Percentiles rank a stretch among this genome's conserved stretches.
Evolutionary conservation across 2,329 filamentous ascomycete species (phyloP).

Genomic region (Arthrocladium fulminans): DNA sequence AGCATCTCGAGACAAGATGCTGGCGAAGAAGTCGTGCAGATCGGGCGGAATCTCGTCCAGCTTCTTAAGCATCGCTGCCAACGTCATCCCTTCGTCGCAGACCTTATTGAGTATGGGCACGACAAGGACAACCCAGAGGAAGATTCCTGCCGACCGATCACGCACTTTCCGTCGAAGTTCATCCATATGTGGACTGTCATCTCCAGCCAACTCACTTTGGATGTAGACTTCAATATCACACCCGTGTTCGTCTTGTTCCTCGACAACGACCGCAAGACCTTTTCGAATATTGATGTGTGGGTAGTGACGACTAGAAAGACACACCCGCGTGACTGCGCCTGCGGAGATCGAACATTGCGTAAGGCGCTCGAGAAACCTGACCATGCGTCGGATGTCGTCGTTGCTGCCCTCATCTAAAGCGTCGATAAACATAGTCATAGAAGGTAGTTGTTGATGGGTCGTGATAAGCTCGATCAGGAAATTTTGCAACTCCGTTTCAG

Average conservation of each 20-base stretch:
- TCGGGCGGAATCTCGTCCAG: slow-evolving; percentile 28
- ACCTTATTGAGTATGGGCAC: slow-evolving; percentile 36
- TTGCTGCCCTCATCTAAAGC: slow-evolving; percentile 41
- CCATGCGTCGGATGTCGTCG: slow-evolving; percentile 30
- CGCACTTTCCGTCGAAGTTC: background rate
- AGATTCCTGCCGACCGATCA: slow-evolving; percentile 27
- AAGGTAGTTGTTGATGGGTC: slow-evolving; percentile 6
- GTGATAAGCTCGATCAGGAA: slow-evolving; percentile 17
- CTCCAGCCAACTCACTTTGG: slow-evolving; percentile 22
- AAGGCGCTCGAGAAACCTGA: slow-evolving; percentile 30
- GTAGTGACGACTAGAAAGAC: slow-evolving; percentile 37
- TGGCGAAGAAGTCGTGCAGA: slow-evolving; percentile 16
- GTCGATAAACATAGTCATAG: slow-evolving; percentile 30
- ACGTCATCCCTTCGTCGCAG: slow-evolving; percentile 24
- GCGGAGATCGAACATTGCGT: slow-evolving; percentile 14
- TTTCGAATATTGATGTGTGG: slow-evolving; percentile 11
- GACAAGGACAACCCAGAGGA: slow-evolving; percentile 38
- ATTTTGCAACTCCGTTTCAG: slow-evolving; percentile 22
- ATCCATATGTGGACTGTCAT: slow-evolving; percentile 15
- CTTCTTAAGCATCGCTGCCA: slow-evolving; percentile 31
- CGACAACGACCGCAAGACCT: slow-evolving; percentile 8
- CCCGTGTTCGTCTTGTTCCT: slow-evolving; percentile 9
- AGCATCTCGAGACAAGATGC: slow-evolving; percentile 13
- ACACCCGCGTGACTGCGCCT: slow-evolving; percentile 25
- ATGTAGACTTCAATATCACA: slow-evolving; percentile 11